These are phyloP conservation scores for Alternaria sp. DNA, from an alignment of 2,329 filamentous ascomycete genomes.

Conservation along the genomic window DNA sequence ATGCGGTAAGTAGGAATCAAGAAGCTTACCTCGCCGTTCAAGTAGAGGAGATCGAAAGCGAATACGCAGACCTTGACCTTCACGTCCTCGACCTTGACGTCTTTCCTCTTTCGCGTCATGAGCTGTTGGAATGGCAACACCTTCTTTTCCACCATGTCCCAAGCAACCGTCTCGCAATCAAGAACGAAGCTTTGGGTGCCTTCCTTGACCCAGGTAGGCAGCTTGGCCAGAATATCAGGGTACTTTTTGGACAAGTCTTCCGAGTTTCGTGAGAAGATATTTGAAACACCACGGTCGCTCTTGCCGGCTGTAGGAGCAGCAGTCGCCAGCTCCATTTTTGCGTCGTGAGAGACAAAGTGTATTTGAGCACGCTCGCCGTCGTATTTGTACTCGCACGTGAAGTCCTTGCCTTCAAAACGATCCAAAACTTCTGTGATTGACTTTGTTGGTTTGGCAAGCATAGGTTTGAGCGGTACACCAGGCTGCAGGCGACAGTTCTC, in stretches of 20 bases:
- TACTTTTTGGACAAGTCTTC: conserved; percentile 98
- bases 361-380: conserved; percentile 98
- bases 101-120: conserved; percentile 97
- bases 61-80: conserved; percentile 98
- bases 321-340: conserved; percentile 70
- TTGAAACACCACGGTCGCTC: conserved; percentile 74
- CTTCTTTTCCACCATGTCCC: conserved; percentile 95
- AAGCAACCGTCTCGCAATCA: conserved; percentile 98
- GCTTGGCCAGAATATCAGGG: conserved; percentile 88
- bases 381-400: conserved; percentile 99
- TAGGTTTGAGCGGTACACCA: conserved; percentile 93
- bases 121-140: conserved; percentile 96
- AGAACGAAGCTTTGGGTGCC: conserved; percentile 94
- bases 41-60: conserved; percentile 91
- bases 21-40: conserved; percentile 76
- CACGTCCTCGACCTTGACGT: conserved; percentile 92
- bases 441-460: conserved; percentile 98
- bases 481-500: conserved; percentile 91
- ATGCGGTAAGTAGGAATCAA: not conserved
- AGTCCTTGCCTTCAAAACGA: conserved; percentile 91
- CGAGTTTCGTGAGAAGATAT: conserved; percentile 96
- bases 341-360: conserved; percentile 88
- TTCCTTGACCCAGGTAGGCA: conserved; percentile 86
- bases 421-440: conserved; percentile 97
- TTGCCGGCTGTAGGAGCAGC: conserved; percentile 67